Percentiles rank a stretch among this genome's conserved stretches.
Evolutionary conservation across 495 filamentous ascomycete genomes (phyloP).

Genomic region (Talaromyces liani): DNA sequence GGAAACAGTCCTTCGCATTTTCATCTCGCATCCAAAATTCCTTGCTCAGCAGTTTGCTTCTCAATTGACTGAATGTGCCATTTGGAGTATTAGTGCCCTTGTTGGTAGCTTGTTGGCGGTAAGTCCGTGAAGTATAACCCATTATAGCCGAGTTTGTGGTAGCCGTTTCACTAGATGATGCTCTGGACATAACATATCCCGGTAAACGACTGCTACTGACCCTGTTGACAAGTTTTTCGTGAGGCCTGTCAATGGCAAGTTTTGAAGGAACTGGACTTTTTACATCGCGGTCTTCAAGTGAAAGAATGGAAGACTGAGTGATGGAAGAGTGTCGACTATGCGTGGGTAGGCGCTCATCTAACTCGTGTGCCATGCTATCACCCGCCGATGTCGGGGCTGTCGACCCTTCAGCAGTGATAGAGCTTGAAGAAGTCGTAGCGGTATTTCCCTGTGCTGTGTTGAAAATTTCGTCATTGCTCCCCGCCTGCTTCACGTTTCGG

Average conservation of each 20-base stretch:
- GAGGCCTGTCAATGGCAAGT: constrained; percentile 12
- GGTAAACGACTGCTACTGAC: constrained; percentile 22
- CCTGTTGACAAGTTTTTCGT: constrained; percentile 17
- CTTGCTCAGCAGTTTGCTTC: constrained; percentile 79
- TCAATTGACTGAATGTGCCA: constrained; percentile 44
- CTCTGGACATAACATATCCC: constrained; percentile 28
- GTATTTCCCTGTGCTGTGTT: constrained; percentile 16
- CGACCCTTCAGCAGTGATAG: constrained; percentile 30
- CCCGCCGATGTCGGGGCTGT: constrained; percentile 27
- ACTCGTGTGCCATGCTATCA: constrained; percentile 20
- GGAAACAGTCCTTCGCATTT: constrained; percentile 94
- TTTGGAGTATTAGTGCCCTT: constrained; percentile 33
- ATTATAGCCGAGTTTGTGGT: constrained; percentile 24
- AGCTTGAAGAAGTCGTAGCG: constrained; percentile 28
- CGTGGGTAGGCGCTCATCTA: constrained; percentile 30
- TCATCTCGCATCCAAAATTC: constrained; percentile 99
- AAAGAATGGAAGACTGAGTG: constrained; percentile 32
- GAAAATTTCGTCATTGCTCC: constrained; percentile 16
- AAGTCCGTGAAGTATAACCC: constrained; percentile 11
- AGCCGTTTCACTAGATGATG: constrained; percentile 25
- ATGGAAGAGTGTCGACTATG: constrained; percentile 33
- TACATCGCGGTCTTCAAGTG: constrained; percentile 23
- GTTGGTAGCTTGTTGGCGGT: constrained; percentile 11
- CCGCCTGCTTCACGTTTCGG: constrained; percentile 21
- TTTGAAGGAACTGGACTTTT: constrained; percentile 21